Evolutionary conservation across 345 rosid genomes (phyloP).

Genomic region (Mangifera indica): DNA sequence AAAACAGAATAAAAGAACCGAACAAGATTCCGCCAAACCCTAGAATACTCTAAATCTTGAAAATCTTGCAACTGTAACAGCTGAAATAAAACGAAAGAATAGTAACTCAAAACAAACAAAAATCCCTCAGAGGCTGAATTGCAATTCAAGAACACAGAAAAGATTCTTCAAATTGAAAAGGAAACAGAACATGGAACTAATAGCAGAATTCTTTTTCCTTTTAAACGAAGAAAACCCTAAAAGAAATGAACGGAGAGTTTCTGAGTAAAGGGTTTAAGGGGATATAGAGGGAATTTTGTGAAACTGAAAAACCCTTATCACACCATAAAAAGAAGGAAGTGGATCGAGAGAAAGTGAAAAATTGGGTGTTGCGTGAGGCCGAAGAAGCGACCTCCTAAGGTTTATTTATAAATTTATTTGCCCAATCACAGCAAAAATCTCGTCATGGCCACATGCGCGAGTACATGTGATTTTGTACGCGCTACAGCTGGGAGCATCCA

Average conservation of each 20-base stretch:
- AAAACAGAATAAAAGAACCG: conserved; percentile 11
- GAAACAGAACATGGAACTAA: background rate
- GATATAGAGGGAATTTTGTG: conserved; percentile 39
- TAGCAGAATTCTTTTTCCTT: background rate
- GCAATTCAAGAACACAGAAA: background rate
- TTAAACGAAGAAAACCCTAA: background rate
- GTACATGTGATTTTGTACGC: background rate
- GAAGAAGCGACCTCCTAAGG: background rate
- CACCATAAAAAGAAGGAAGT: conserved; percentile 11
- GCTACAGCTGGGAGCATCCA: background rate
- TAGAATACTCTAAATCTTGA: background rate
- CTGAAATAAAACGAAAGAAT: background rate
- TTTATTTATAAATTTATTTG: conserved; percentile 28
- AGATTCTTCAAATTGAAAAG: background rate
- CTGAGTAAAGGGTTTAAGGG: background rate
- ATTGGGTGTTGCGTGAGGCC: background rate
- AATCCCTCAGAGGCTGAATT: background rate
- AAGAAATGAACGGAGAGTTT: background rate
- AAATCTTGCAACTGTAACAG: background rate
- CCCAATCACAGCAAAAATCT: background rate
- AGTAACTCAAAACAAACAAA: background rate
- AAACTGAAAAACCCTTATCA: conserved; percentile 29
- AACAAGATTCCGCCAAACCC: conserved; percentile 19
- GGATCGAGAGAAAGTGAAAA: conserved; percentile 7
- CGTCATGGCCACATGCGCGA: conserved; percentile 1